Conservation (phyloP, 2,329 filamentous ascomycete species). For the Exophiala spinifera region DNA sequence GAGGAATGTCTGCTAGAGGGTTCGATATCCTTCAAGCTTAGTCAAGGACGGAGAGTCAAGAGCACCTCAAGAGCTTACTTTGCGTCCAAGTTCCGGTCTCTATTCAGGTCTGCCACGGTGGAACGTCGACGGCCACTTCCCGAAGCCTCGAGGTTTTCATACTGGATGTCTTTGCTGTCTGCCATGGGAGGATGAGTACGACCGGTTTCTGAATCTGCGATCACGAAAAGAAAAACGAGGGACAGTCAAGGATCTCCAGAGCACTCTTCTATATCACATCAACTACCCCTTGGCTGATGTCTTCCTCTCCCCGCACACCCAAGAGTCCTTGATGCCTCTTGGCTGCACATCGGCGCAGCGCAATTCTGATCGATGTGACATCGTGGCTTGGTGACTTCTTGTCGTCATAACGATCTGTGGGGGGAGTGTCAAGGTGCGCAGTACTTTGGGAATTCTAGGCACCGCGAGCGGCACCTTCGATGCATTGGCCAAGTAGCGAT, state of each 20-base stretch:
- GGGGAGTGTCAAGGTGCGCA: not conserved
- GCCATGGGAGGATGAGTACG: not conserved
- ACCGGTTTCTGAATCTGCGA: not conserved
- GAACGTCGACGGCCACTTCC: not conserved
- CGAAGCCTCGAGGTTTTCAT: not conserved
- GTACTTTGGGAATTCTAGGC: not conserved
- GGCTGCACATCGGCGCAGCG: not conserved
- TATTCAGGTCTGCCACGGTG: not conserved
- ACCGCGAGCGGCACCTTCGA: not conserved
- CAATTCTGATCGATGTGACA: not conserved
- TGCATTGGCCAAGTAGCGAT: not conserved
- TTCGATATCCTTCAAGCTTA: constrained; percentile 42
- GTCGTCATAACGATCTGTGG: not conserved
- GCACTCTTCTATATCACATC: not conserved
- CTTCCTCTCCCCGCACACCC: not conserved
- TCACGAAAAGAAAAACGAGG: not conserved
- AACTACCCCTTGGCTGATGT: not conserved
- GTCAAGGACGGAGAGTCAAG: not conserved
- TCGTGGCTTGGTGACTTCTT: not conserved
- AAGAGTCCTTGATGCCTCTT: not conserved
- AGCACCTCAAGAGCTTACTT: not conserved
- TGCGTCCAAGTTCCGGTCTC: not conserved
- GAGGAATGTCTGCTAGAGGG: constrained; percentile 41
- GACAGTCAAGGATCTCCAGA: not conserved
- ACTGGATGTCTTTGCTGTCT: not conserved